Evolutionary conservation across 2,329 filamentous ascomycete genomes (phyloP).

Genomic region (Fusarium pseudonygamai): DNA sequence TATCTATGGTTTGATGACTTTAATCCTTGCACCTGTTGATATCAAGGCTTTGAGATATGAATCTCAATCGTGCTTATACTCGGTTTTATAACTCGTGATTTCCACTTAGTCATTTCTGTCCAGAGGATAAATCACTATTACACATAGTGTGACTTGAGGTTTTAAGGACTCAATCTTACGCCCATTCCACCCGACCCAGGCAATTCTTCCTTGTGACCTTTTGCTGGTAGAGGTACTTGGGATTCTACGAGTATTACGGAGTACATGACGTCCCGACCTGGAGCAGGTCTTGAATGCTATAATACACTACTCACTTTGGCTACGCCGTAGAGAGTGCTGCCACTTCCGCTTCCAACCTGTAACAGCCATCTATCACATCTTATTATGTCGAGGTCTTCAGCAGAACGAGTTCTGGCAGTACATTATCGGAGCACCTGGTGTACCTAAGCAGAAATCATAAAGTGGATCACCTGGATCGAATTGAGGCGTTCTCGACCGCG

Average conservation of each 20-base stretch:
- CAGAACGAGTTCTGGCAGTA: neutral
- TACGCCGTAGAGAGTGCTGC: neutral
- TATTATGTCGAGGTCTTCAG: neutral
- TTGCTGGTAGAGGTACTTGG: neutral
- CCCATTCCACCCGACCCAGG: neutral
- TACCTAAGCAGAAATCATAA: neutral
- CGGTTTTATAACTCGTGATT: neutral
- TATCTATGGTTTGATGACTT: conserved; percentile 22
- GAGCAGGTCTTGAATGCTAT: neutral
- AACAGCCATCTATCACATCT: neutral
- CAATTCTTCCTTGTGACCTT: neutral
- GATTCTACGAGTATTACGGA: neutral
- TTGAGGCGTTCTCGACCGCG: conserved; percentile 10
- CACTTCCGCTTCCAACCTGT: neutral
- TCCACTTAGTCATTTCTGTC: neutral
- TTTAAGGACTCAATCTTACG: neutral
- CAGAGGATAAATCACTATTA: neutral
- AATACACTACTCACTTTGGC: neutral
- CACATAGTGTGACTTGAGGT: neutral
- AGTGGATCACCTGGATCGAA: conserved; percentile 2
- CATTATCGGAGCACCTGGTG: neutral
- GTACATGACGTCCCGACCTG: neutral
- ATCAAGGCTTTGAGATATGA: neutral
- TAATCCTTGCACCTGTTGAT: neutral
- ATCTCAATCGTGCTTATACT: too few relatives aligned